Evolutionary conservation across 148 eudicot species (phyloP).

Genomic region (Diospyros lotus): DNA sequence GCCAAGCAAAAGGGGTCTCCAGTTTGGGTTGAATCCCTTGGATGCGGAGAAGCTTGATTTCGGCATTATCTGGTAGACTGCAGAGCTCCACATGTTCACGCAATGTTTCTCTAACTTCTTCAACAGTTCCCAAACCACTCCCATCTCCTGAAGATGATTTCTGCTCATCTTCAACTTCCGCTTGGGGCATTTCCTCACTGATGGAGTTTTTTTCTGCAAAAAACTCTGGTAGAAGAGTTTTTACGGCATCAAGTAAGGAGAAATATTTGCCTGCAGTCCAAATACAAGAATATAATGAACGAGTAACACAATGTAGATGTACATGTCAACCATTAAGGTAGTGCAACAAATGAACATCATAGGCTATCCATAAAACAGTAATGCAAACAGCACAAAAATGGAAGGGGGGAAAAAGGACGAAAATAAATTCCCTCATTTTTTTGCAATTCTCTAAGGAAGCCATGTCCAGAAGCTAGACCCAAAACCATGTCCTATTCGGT

Average conservation of each 20-base stretch:
- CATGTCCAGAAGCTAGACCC: too few species aligned
- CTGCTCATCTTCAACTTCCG: slow-evolving; percentile 29
- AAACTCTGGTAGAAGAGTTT: slow-evolving; percentile 62
- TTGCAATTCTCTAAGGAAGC: too few species aligned
- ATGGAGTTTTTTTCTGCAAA: slow-evolving; percentile 28
- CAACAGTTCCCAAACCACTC: slow-evolving; percentile 19
- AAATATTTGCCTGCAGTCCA: slow-evolving; percentile 53
- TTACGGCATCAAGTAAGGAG: slow-evolving; percentile 58
- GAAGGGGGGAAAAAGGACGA: too few species aligned
- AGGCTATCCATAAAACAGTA: too few species aligned
- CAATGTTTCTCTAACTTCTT: slow-evolving; percentile 28
- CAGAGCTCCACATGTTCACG: slow-evolving; percentile 17
- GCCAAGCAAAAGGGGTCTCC: slow-evolving; percentile 83
- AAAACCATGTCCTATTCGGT: too few species aligned
- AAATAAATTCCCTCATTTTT: too few species aligned
- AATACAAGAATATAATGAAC: not conserved
- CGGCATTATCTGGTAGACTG: slow-evolving; percentile 21
- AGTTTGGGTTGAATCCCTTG: slow-evolving; percentile 74
- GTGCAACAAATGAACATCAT: not conserved
- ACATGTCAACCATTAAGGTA: not conserved
- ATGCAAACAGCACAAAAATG: too few species aligned
- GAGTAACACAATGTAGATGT: not conserved
- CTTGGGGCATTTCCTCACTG: slow-evolving; percentile 15
- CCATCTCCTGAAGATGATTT: slow-evolving; percentile 33
- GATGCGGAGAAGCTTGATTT: slow-evolving; percentile 68